phyloP scores from a whole-genome alignment of 2,329 filamentous ascomycete species.

The Diaporthe sp. region DNA sequence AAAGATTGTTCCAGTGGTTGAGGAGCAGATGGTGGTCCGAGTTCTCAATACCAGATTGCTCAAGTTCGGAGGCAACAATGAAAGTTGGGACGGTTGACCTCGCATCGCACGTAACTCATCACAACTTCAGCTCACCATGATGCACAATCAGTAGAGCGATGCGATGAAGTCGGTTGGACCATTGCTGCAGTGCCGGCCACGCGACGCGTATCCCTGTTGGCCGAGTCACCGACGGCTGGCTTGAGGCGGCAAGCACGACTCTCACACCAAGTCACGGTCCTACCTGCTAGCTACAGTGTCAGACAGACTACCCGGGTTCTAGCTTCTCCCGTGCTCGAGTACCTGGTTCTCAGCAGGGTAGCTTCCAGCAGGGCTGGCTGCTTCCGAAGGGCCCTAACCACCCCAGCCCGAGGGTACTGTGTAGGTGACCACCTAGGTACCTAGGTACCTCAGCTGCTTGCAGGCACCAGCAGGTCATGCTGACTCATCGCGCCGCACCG shows the following conservation, averaged over 20 bases:
- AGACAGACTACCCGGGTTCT: not conserved
- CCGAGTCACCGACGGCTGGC: not conserved
- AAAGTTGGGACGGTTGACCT: not conserved
- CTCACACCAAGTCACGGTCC: slow-evolving; percentile 35
- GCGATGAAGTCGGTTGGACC: slow-evolving; percentile 4
- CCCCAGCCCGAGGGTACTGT: not conserved
- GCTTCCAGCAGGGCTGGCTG: not conserved
- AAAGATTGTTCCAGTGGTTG: no score
- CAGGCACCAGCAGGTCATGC: not conserved
- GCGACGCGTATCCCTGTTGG: slow-evolving; percentile 40
- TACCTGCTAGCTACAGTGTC: not conserved
- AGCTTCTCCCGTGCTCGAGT: not conserved
- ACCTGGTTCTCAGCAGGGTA: not conserved
- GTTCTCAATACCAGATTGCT: not conserved
- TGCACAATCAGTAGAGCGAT: not conserved
- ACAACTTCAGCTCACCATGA: not conserved
- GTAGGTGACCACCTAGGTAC: not conserved
- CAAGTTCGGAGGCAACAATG: not conserved
- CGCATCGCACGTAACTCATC: slow-evolving; percentile 3
- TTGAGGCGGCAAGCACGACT: slow-evolving; percentile 35
- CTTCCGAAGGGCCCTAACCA: not conserved
- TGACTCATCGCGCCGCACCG: slow-evolving; percentile 22
- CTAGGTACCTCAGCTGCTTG: no score
- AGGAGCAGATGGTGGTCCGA: not conserved
- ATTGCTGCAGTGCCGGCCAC: not conserved